Evolutionary conservation across 2,329 filamentous ascomycete species (phyloP).

Genomic region (Phaeosphaeriaceae sp.): DNA sequence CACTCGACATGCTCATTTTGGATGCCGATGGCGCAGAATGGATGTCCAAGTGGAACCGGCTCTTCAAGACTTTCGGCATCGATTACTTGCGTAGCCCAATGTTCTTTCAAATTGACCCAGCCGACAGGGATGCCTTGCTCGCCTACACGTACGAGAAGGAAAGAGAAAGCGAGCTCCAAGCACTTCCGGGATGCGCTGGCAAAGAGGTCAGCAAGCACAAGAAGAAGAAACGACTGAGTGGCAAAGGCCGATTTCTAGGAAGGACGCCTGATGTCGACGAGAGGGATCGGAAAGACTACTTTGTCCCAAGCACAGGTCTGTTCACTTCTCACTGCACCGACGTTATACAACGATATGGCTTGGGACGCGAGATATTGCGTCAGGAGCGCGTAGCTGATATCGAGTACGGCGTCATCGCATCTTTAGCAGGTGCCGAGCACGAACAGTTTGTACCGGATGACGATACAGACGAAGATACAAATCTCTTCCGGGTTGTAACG

Average conservation of each 20-base stretch:
- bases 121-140: slow-evolving; percentile 75
- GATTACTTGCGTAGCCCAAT: slow-evolving; percentile 77
- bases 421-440: slow-evolving; percentile 23
- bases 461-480: slow-evolving; percentile 47
- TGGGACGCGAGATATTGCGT: slow-evolving; percentile 63
- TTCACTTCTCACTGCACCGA: slow-evolving; percentile 53
- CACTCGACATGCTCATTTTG: slow-evolving; percentile 61
- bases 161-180: slow-evolving; percentile 68
- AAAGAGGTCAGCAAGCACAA: slow-evolving; percentile 82
- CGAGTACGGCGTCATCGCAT: slow-evolving; percentile 60
- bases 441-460: slow-evolving; percentile 28
- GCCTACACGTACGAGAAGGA: slow-evolving; percentile 70
- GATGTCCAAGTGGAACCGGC: slow-evolving; percentile 74
- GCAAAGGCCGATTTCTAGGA: slow-evolving; percentile 53
- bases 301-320: slow-evolving; percentile 48
- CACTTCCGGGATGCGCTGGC: slow-evolving; percentile 77
- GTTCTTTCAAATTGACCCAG: slow-evolving; percentile 82
- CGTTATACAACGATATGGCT: slow-evolving; percentile 50
- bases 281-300: slow-evolving; percentile 57
- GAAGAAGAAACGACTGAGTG: slow-evolving; percentile 66
- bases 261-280: slow-evolving; percentile 52
- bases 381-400: slow-evolving; percentile 68
- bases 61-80: slow-evolving; percentile 74
- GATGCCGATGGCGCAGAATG: slow-evolving; percentile 70
- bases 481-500: slow-evolving; percentile 71